Conservation (phyloP, 2,329 filamentous ascomycete genomes). For the Aspergillus ibericus region DNA sequence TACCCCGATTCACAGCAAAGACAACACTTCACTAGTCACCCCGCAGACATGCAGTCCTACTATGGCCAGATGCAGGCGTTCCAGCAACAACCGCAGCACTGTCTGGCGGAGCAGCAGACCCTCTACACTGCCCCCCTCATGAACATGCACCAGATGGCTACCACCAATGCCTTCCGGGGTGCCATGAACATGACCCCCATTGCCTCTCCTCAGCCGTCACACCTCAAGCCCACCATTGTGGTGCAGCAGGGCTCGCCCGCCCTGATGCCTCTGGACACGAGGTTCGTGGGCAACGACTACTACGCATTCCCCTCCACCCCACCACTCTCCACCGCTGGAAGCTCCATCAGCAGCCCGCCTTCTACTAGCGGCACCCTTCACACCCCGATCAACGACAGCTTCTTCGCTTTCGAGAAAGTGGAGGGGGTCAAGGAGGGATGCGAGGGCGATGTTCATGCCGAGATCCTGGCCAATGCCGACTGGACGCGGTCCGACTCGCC, state of each 20-base stretch:
- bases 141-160: slow-evolving; percentile 47
- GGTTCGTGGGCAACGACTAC: slow-evolving; percentile 62
- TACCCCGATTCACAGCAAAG: slow-evolving; percentile 73
- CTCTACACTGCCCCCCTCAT: slow-evolving; percentile 45
- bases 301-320: slow-evolving; percentile 82
- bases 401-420: slow-evolving; percentile 69
- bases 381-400: slow-evolving; percentile 79
- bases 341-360: slow-evolving; percentile 79
- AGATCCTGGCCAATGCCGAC: slow-evolving; percentile 71
- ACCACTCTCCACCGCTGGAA: slow-evolving; percentile 80
- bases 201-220: slow-evolving; percentile 71
- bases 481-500: slow-evolving; percentile 78
- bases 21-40: slow-evolving; percentile 72
- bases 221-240: slow-evolving; percentile 73
- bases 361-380: slow-evolving; percentile 73
- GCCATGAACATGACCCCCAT: slow-evolving; percentile 61
- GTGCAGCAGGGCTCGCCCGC: slow-evolving; percentile 58
- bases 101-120: slow-evolving; percentile 32
- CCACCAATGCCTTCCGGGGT: slow-evolving; percentile 44
- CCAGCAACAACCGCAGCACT: slow-evolving; percentile 25
- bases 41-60: slow-evolving; percentile 51
- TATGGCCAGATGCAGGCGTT: slow-evolving; percentile 41
- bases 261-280: slow-evolving; percentile 69
- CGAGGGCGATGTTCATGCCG: slow-evolving; percentile 68
- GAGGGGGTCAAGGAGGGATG: slow-evolving; percentile 69